These are phyloP conservation scores for Asterophora lycoperdoides DNA, from an alignment of 768 basidiomycete genomes.

Conservation along the genomic window DNA sequence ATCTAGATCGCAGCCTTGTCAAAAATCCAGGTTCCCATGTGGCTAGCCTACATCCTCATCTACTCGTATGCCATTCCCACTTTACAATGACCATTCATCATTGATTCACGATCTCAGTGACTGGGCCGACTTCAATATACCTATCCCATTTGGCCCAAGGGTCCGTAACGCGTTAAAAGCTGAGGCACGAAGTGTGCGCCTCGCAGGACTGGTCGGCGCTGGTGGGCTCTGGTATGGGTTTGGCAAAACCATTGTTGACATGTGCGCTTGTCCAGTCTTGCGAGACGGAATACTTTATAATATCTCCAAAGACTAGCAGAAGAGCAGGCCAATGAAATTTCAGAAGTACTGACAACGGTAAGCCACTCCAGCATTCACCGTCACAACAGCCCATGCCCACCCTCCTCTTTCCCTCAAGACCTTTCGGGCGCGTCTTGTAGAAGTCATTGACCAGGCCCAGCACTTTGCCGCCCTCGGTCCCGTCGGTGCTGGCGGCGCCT, in stretches of 20 bases:
- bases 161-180: conserved; percentile 88
- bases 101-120: conserved; percentile 46
- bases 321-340: conserved; percentile 66
- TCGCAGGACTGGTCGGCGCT: conserved; percentile 80
- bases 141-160: conserved; percentile 66
- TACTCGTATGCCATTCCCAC: conserved; percentile 51
- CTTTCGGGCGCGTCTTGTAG: conserved; percentile 71
- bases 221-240: conserved; percentile 93
- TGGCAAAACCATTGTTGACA: conserved; percentile 78
- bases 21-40: conserved; percentile 83
- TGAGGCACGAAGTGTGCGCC: conserved; percentile 78
- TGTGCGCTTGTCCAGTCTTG: conserved; percentile 40
- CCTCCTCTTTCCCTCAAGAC: conserved; percentile 41
- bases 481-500: conserved; percentile 46
- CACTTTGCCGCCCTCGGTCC: conserved; percentile 75
- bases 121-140: conserved; percentile 87
- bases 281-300: background rate
- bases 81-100: background rate
- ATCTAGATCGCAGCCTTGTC: conserved; percentile 68
- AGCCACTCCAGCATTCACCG: conserved; percentile 7
- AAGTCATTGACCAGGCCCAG: conserved; percentile 82
- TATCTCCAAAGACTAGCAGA: conserved; percentile 60
- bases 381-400: background rate
- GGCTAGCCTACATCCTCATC: conserved; percentile 85
- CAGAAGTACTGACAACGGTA: conserved; percentile 66